Conservation (phyloP, 176 grass and related monocot genomes). For the Themeda triandra region DNA sequence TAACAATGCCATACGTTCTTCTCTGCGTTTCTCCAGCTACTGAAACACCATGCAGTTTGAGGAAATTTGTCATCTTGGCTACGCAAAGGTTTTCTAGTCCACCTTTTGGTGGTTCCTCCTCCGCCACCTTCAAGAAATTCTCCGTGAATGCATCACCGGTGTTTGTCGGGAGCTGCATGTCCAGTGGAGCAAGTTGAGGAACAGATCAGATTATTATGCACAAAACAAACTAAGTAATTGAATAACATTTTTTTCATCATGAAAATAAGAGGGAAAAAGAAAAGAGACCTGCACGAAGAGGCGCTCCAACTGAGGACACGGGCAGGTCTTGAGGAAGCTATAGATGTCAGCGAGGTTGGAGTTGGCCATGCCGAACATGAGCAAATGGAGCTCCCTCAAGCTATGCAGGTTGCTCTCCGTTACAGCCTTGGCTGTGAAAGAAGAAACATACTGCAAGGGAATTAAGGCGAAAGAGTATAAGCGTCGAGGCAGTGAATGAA, state of each 20-base stretch:
- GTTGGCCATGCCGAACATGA: conserved; percentile 81
- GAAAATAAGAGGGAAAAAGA: neutral
- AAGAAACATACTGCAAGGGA: conserved; percentile 54
- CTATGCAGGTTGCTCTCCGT: conserved; percentile 41
- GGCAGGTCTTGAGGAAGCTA: conserved; percentile 67
- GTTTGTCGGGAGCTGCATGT: conserved; percentile 70
- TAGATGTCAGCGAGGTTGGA: conserved; percentile 79
- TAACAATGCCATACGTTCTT: too few species aligned
- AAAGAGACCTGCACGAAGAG: conserved; percentile 78
- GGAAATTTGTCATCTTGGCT: conserved; percentile 80
- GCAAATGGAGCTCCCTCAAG: conserved; percentile 72
- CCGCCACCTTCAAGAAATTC: conserved; percentile 63
- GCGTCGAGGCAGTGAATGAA: conserved; percentile 5
- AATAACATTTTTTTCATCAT: conserved; percentile 3
- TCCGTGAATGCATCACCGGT: conserved; percentile 56
- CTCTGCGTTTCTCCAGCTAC: too few species aligned
- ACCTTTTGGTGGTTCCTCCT: conserved; percentile 67
- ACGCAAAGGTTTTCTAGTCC: conserved; percentile 65
- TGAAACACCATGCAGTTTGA: too few species aligned
- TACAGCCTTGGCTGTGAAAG: conserved; percentile 12
- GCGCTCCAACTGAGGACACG: conserved; percentile 56
- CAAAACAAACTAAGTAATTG: too few species aligned
- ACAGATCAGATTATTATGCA: neutral
- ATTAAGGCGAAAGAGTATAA: conserved; percentile 17
- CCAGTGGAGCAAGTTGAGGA: conserved; percentile 15